phyloP scores from a whole-genome alignment of 2,329 filamentous ascomycete species.

The Pseudopithomyces chartarum region DNA sequence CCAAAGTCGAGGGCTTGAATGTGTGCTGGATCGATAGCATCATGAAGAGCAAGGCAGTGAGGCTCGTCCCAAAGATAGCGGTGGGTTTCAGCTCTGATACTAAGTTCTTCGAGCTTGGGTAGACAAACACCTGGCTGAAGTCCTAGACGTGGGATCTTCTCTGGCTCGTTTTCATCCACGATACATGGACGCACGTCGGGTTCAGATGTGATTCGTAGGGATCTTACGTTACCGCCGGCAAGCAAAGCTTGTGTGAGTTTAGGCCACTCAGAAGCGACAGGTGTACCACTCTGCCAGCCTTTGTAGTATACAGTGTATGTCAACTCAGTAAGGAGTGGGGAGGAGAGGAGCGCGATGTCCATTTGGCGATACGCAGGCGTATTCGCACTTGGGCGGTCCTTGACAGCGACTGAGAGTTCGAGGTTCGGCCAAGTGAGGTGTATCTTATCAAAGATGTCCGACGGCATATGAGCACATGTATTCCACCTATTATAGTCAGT shows the following conservation, averaged over 20 bases:
- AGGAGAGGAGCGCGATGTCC: slow-evolving; percentile 14
- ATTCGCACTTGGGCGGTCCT: background rate
- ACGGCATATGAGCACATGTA: slow-evolving; percentile 5
- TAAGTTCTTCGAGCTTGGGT: slow-evolving; percentile 9
- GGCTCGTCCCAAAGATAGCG: slow-evolving; percentile 4
- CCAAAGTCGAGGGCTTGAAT: slow-evolving; percentile 15
- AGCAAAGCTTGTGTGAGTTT: slow-evolving; percentile 8
- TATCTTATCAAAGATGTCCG: slow-evolving; percentile 9
- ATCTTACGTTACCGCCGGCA: background rate
- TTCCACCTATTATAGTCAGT: slow-evolving; percentile 11
- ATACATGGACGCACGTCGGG: background rate
- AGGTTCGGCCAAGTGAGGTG: slow-evolving; percentile 13
- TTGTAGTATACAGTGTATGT: slow-evolving; percentile 11
- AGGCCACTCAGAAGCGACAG: slow-evolving; percentile 12
- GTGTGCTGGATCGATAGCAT: slow-evolving; percentile 6
- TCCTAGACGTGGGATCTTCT: background rate
- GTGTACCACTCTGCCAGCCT: background rate
- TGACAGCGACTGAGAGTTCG: slow-evolving; percentile 7
- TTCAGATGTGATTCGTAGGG: background rate
- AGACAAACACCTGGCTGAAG: background rate
- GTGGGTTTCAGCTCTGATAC: background rate
- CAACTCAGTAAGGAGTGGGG: slow-evolving; percentile 10
- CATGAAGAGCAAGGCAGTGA: slow-evolving; percentile 4
- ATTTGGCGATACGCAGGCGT: slow-evolving; percentile 6
- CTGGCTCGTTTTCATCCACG: background rate